Evolutionary conservation across 2,329 filamentous ascomycete genomes (phyloP), one percentile per base, ranked within the genome.

Genomic region (Polychaeton citri): DNA sequence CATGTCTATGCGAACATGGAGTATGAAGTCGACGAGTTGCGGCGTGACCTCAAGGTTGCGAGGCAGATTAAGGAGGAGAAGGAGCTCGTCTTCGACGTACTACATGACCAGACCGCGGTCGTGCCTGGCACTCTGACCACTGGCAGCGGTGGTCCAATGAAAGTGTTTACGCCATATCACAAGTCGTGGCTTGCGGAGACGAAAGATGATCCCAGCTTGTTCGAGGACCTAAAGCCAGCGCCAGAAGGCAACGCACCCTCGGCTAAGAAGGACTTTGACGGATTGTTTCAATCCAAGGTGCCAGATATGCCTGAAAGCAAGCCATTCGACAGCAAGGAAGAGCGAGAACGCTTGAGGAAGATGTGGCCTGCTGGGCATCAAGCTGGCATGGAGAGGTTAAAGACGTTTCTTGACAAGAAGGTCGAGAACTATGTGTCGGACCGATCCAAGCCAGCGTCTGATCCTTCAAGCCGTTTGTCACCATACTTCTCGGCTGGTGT

Each of bases 21-120:
- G 54, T 94, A 93, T 49, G 87, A 94, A 55, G 84, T 92, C 0
- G 87, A 95, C 51, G 87, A 94, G 59, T 60, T 94, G 39, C 68
- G 86, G 30, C 53, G 66, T 2, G 67, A 69, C 42, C 58, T 66
- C 32, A 59, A 61, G 37, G 42, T 68, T 2, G 52, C 63, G 0
- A 53, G 63, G 34, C 47, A 51, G 8, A 43, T 55, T 18, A 41
- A 56, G 18, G 45, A 54, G 4, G 53, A 53, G 4, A 44, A 55
- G 5, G 54, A 55, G 5, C 49, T 64, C 0, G 55, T 58, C 4
- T 56, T 69, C 6, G 61, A 61, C 6, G 43, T 68, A 1, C 50
- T 61, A 31, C 66, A 70, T 40, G 67, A 70, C 41, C 66, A 69
- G 43, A 67, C 64, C 0, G 57, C 68, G 2, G 52, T 69, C 5